phyloP scores from a whole-genome alignment of 2,329 filamentous ascomycete species.

The Colletotrichum sp. region DNA sequence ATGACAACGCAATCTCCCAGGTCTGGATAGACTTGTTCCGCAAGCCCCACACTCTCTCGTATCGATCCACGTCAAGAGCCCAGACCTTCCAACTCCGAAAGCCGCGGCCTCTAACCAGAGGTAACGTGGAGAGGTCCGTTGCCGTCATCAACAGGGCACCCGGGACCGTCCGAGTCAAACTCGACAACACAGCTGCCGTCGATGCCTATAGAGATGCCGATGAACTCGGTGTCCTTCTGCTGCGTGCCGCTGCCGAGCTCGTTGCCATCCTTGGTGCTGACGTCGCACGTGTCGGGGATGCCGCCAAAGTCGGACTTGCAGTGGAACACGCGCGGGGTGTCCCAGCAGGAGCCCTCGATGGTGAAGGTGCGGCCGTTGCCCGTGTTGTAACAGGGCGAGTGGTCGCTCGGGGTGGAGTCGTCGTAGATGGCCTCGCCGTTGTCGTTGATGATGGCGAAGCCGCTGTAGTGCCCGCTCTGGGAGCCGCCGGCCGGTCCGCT shows the following conservation, averaged over 20 bases:
- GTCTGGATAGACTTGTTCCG: neutral
- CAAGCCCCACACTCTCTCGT: neutral
- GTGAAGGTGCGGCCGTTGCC: slow-evolving; percentile 3
- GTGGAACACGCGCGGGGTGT: neutral
- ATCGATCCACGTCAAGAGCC: neutral
- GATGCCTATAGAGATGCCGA: neutral
- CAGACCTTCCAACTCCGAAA: neutral
- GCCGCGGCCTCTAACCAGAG: neutral
- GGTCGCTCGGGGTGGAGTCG: neutral
- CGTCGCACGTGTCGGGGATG: neutral
- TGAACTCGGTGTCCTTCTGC: neutral
- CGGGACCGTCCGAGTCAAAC: neutral
- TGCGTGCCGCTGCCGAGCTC: neutral
- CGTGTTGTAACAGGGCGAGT: neutral
- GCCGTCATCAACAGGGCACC: neutral
- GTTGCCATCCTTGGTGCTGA: neutral
- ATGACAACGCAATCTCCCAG: neutral
- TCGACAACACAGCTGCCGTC: neutral
- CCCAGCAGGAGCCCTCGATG: neutral
- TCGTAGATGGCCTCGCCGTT: neutral
- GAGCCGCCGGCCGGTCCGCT: neutral
- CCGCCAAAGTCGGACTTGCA: slow-evolving; percentile 1
- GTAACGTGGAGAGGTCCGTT: neutral
- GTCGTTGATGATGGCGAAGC: slow-evolving; percentile 1
- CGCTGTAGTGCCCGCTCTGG: neutral